Evolutionary conservation across 1,284 basidiomycete genomes (phyloP), one percentile per base, ranked within the genome.

Genomic region (Bjerkandera adusta): DNA sequence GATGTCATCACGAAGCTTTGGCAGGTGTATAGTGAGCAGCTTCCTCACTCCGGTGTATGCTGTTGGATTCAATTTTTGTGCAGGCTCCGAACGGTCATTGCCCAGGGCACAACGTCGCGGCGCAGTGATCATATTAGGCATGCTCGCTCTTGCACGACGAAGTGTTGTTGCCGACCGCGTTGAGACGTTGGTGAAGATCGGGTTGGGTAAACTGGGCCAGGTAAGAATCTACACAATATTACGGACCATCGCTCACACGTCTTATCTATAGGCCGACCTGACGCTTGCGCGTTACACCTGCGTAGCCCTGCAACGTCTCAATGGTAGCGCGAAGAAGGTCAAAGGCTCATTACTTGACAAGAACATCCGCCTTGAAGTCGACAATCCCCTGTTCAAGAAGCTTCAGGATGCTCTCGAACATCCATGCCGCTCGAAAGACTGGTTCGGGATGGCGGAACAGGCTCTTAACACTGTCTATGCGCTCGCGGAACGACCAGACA

Each of bases 371-470:
- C 73, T 95, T 43, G 86, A 89, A 2, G 97, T 97, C 90, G 84
- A 89, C 35, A 90, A 87, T 52, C 75, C 83, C 0, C 83, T 99
- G 42, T 98, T 99, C 70, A 73, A 73, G 26, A 89, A 89, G 56
- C 73, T 99, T 3, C 81, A 89, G 58, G 85, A 88, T 2, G 77
- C 83, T 5, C 78, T 97, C 38, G 81, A 92, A 58, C 72, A 81
- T 38, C 85, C 90, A 0, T 88, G 83, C 45, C 76, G 82, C 29
- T 87, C 85, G n/a, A 89, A 85, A 56, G 92, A 95, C 49, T 97
- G 94, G 93, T 97, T 99, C 62, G 85, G 87, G 10, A 83, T 98
- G 70, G 92, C 97, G 0, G 96, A 99, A 64, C 93, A 99, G 66
- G 92, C 89, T 3, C 85, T 99, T 67, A 97, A 99, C 63, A 94